Conservation (phyloP, 139 green algal genomes). For the Zygnema circumcarinatum region DNA sequence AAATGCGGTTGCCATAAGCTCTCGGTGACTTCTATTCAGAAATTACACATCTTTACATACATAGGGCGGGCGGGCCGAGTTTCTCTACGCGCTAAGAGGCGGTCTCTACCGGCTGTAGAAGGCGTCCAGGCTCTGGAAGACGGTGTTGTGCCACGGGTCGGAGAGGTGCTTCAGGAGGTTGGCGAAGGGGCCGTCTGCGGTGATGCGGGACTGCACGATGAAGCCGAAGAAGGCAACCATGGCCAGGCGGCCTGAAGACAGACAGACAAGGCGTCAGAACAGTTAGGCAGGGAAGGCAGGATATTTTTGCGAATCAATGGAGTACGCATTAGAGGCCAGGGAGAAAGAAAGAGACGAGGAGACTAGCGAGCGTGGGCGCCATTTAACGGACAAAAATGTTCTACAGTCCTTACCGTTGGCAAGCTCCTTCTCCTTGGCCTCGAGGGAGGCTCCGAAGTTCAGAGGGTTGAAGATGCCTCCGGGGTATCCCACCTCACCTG, state of each 20-base stretch:
- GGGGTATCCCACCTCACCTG: conserved; percentile 71
- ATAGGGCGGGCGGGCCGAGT: background rate
- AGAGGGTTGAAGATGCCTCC: conserved; percentile 77
- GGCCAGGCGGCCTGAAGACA: conserved; percentile 59
- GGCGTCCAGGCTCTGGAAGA: conserved; percentile 51
- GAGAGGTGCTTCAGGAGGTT: conserved; percentile 61
- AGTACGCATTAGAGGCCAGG: too few relatives aligned
- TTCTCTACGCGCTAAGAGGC: background rate
- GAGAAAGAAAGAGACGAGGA: conserved; percentile 1
- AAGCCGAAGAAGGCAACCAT: conserved; percentile 63
- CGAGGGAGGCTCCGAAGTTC: conserved; percentile 36
- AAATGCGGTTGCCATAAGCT: background rate
- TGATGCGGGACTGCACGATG: conserved; percentile 47
- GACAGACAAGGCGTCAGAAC: too few relatives aligned
- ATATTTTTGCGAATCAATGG: too few relatives aligned
- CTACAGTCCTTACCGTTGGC: conserved; percentile 71
- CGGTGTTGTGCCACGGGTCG: conserved; percentile 59
- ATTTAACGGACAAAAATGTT: background rate
- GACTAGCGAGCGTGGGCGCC: background rate
- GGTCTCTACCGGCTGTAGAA: conserved; percentile 9
- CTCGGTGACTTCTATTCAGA: background rate
- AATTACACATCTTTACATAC: conserved; percentile 6
- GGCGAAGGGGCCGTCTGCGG: conserved; percentile 66
- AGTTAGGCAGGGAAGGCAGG: background rate
- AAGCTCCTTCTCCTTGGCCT: conserved; percentile 69